A percentile compares a stretch with the other conserved stretches of the same genome.
These are phyloP conservation scores for Vaccinium myrtillus DNA, from an alignment of 148 eudicot genomes.

Conservation along the genomic window DNA sequence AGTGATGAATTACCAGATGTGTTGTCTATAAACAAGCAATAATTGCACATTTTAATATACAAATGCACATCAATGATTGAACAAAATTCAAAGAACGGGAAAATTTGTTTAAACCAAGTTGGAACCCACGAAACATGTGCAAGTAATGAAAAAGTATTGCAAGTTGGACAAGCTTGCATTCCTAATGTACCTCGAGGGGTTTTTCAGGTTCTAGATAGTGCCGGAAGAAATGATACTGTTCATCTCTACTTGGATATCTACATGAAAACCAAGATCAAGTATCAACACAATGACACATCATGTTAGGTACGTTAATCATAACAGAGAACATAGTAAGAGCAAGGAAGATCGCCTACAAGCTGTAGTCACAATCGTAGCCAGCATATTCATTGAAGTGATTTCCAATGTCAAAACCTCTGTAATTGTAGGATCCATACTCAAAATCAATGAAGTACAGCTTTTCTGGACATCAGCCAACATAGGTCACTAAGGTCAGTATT, in stretches of 20 bases:
- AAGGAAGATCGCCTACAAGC: conserved; percentile 51
- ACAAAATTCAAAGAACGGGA: background rate
- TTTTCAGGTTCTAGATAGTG: conserved; percentile 73
- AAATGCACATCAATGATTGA: background rate
- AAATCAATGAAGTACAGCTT: conserved; percentile 94
- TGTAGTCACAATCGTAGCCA: conserved; percentile 97
- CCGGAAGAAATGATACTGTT: conserved; percentile 90
- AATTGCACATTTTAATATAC: background rate
- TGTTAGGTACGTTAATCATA: background rate
- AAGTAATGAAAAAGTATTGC: background rate
- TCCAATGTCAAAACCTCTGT: conserved; percentile 96
- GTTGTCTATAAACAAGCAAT: background rate
- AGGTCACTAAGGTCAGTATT: background rate
- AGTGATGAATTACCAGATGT: background rate
- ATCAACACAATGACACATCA: background rate
- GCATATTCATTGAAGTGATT: conserved; percentile 99
- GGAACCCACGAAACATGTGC: background rate
- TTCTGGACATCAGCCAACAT: conserved; percentile 42
- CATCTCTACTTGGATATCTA: conserved; percentile 89
- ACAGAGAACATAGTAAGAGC: background rate
- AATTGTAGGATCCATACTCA: conserved; percentile 92
- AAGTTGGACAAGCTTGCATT: conserved; percentile 5
- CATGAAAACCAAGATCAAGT: conserved; percentile 24
- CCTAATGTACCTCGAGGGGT: conserved; percentile 60
- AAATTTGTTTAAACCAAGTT: background rate